phyloP scores from a whole-genome alignment of 306 rosid species.

The Phaseolus lunatus region DNA sequence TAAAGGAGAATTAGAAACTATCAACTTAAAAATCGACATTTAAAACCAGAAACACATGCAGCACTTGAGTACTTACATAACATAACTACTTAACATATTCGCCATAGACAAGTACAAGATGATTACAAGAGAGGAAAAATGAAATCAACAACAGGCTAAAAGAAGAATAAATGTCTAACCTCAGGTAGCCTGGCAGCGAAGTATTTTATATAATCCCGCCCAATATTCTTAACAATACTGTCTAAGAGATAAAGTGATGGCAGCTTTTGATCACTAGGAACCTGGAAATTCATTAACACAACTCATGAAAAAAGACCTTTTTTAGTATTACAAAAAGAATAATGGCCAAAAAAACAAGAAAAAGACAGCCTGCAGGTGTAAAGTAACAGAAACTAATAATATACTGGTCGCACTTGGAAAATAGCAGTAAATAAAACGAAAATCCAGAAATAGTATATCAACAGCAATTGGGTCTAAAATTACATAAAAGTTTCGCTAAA shows the following conservation, averaged over 20 bases:
- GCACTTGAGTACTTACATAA: neutral
- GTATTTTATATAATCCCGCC: conserved; percentile 83
- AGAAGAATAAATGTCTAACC: conserved; percentile 62
- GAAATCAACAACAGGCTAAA: neutral
- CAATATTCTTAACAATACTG: conserved; percentile 96
- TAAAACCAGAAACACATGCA: neutral
- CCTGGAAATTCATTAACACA: conserved; percentile 63
- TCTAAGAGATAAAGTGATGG: conserved; percentile 95
- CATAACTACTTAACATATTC: neutral
- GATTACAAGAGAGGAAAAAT: conserved; percentile 9
- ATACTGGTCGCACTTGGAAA: neutral
- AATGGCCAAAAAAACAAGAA: neutral
- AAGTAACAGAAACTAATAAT: conserved; percentile 4
- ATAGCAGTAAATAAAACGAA: neutral
- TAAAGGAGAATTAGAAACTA: conserved; percentile 39
- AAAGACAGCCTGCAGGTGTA: neutral
- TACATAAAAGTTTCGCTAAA: neutral
- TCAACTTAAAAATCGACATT: conserved; percentile 29
- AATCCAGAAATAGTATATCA: neutral
- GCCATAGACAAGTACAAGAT: neutral
- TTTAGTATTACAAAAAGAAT: conserved; percentile 23
- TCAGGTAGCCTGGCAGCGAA: conserved; percentile 86
- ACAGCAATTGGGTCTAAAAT: neutral
- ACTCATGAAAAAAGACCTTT: conserved; percentile 37
- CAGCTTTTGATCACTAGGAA: conserved; percentile 88